phyloP scores from a whole-genome alignment of 148 eudicot genomes.

The Fagopyrum esculentum region DNA sequence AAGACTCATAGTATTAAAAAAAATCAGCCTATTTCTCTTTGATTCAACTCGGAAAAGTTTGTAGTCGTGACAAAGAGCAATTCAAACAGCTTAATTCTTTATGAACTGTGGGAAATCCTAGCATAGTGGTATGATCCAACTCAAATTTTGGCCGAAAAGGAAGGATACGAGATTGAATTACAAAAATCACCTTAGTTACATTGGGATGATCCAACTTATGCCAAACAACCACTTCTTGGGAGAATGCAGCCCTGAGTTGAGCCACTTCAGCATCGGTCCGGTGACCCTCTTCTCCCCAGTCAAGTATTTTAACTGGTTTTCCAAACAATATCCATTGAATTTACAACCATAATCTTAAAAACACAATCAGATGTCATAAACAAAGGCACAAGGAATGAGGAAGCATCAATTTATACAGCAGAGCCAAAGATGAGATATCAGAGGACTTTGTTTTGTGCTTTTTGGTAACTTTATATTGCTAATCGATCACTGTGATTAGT shows the following conservation, averaged over 20 bases:
- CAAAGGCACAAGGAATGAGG: neutral
- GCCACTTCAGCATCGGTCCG: slow-evolving; percentile 68
- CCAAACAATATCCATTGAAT: neutral
- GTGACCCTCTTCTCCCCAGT: slow-evolving; percentile 93
- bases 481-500: neutral
- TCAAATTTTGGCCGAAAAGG: neutral
- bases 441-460: neutral
- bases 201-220: slow-evolving; percentile 89
- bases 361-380: neutral
- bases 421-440: neutral
- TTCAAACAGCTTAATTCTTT: neutral
- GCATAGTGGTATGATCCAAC: neutral
- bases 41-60: neutral
- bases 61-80: neutral
- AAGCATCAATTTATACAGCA: neutral
- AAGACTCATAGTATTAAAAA: neutral
- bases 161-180: neutral
- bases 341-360: neutral
- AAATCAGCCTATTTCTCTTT: neutral
- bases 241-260: slow-evolving; percentile 68
- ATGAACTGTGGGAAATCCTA: neutral
- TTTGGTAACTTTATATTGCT: neutral
- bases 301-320: slow-evolving; percentile 68
- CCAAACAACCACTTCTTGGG: slow-evolving; percentile 90
- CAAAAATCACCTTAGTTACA: slow-evolving; percentile 59